Conservation (phyloP, 768 basidiomycete genomes). For the Pleurotus salmoneostramineus region DNA sequence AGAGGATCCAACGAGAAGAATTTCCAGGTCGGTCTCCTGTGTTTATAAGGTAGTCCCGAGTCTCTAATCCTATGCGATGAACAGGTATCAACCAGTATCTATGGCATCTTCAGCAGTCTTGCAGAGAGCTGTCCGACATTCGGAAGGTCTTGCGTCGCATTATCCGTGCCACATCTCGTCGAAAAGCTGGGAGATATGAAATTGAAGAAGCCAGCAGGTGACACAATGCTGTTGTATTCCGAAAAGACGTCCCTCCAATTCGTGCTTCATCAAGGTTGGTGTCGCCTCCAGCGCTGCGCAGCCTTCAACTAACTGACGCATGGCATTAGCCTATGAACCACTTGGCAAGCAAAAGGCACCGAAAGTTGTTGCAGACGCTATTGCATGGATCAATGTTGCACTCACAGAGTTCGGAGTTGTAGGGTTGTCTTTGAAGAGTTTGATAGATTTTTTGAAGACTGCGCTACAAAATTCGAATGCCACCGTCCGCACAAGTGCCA, state of each 20-base stretch:
- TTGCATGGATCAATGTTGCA: conserved; percentile 84
- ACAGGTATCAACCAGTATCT: conserved; percentile 85
- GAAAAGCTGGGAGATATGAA: conserved; percentile 98
- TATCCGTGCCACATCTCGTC: conserved; percentile 75
- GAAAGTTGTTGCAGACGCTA: conserved; percentile 89
- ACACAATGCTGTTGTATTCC: conserved; percentile 75
- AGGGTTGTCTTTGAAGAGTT: conserved; percentile 73
- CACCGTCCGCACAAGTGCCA: conserved; percentile 88
- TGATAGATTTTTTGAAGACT: conserved; percentile 89
- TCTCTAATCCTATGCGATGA: not conserved
- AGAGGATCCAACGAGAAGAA: conserved; percentile 99
- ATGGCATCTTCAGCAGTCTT: conserved; percentile 67
- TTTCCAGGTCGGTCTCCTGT: conserved; percentile 66
- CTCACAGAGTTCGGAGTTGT: conserved; percentile 89
- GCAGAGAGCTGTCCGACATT: conserved; percentile 82
- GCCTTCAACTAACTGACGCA: not conserved
- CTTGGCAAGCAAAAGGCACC: conserved; percentile 95
- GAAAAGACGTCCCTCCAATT: conserved; percentile 95
- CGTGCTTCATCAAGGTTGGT: conserved; percentile 84
- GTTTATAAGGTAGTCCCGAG: not conserved
- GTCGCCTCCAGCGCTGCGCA: not conserved
- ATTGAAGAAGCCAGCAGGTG: conserved; percentile 93
- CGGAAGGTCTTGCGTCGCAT: conserved; percentile 77
- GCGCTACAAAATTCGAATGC: conserved; percentile 93
- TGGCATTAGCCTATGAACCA: conserved; percentile 78